phyloP scores from a whole-genome alignment of 2,329 filamentous ascomycete genomes.

The Diaporthe ilicicola region DNA sequence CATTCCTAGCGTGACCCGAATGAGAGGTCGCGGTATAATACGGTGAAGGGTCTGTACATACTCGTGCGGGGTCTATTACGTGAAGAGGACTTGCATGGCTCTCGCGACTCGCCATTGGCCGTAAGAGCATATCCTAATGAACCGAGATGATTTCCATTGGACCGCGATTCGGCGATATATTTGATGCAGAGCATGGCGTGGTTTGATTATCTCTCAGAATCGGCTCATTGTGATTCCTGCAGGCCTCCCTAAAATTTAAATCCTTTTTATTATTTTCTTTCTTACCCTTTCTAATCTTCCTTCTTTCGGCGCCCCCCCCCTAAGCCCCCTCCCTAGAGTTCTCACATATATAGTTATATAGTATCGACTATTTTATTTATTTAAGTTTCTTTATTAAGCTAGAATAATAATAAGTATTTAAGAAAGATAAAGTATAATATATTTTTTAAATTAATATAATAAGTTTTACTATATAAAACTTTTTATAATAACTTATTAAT shows the following conservation, averaged over 20 bases:
- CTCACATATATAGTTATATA: too few relatives aligned
- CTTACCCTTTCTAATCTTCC: background rate
- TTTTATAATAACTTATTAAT: too few relatives aligned
- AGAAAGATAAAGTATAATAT: too few relatives aligned
- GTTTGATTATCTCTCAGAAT: background rate
- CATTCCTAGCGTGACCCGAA: background rate
- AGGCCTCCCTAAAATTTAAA: background rate
- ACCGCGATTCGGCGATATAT: background rate
- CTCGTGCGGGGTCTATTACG: background rate
- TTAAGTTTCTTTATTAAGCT: too few relatives aligned
- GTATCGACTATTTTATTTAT: too few relatives aligned
- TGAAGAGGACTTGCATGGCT: background rate
- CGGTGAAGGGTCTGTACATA: background rate
- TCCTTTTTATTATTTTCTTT: too few relatives aligned
- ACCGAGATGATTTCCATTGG: background rate
- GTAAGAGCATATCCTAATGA: background rate
- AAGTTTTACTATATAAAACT: too few relatives aligned
- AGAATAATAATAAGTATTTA: too few relatives aligned
- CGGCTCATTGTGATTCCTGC: constrained; percentile 1
- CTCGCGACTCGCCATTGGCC: background rate
- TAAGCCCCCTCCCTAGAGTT: too few relatives aligned
- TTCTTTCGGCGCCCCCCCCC: constrained; percentile 5
- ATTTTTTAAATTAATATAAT: too few relatives aligned
- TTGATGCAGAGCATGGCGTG: background rate
- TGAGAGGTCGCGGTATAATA: background rate